Conservation (phyloP, 208 protist genomes). For the Acanthamoeba lenticulata region DNA sequence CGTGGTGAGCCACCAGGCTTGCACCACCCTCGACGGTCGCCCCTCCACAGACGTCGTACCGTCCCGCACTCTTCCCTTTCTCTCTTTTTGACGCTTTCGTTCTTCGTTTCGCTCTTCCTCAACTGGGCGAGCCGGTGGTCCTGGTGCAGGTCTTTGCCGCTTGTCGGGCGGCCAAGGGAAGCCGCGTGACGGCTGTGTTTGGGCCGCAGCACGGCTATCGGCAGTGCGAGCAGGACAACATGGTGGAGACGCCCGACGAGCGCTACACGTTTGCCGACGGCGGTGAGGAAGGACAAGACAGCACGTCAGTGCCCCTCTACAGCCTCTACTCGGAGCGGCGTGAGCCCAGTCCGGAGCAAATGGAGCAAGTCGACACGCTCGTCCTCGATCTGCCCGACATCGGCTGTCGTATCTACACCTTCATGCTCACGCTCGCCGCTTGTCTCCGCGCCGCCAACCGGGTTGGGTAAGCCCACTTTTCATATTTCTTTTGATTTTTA, state of each 20-base stretch:
- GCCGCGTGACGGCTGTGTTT: neutral
- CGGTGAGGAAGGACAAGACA: neutral
- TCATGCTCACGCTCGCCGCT: constrained; percentile 57
- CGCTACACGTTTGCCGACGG: neutral
- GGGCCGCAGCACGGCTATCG: constrained; percentile 5
- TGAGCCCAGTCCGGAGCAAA: constrained; percentile 42
- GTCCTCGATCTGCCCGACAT: constrained; percentile 55
- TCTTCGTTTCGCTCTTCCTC: neutral
- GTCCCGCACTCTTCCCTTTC: neutral
- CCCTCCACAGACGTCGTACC: neutral
- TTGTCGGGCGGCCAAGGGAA: neutral
- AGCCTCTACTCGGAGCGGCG: constrained; percentile 55
- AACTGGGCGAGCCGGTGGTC: neutral
- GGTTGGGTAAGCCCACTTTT: neutral
- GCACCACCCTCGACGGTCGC: constrained; percentile 15
- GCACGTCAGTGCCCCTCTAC: constrained; percentile 33
- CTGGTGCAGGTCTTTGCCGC: neutral
- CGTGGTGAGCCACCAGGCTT: constrained; percentile 28
- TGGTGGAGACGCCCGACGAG: constrained; percentile 48
- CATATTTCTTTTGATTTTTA: neutral
- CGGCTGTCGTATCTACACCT: constrained; percentile 50
- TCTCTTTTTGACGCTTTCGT: neutral
- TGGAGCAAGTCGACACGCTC: constrained; percentile 37
- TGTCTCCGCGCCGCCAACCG: constrained; percentile 17
- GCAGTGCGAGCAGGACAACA: constrained; percentile 53